These are phyloP conservation scores for Carex cristatella DNA, from an alignment of 176 grass and related monocot species.

Conservation along the genomic window DNA sequence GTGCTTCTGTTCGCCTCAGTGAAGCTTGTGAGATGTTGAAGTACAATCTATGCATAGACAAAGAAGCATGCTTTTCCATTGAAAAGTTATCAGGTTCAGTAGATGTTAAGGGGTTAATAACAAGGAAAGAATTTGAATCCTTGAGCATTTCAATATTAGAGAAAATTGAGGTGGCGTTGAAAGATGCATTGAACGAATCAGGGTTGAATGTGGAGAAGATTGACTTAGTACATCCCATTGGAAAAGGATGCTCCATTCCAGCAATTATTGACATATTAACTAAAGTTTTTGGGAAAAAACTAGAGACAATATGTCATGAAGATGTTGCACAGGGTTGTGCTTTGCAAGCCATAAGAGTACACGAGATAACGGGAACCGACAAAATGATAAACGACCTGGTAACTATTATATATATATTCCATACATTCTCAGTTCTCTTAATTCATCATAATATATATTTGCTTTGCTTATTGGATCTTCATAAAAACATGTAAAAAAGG, in stretches of 20 bases:
- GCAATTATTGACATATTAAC: slow-evolving; percentile 65
- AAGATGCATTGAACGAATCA: slow-evolving; percentile 48
- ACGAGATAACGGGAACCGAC: slow-evolving; percentile 7
- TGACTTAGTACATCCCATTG: slow-evolving; percentile 58
- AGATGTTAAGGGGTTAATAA: slow-evolving; percentile 64
- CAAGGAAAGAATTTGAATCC: slow-evolving; percentile 65
- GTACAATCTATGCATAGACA: slow-evolving; percentile 46
- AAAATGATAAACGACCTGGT: no score
- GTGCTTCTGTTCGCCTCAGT: slow-evolving; percentile 17
- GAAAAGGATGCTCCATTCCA: slow-evolving; percentile 67
- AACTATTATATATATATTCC: no score
- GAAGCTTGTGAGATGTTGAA: neutral
- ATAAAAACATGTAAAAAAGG: no score
- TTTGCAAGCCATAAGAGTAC: slow-evolving; percentile 21
- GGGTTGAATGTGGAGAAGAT: slow-evolving; percentile 29
- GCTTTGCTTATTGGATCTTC: no score
- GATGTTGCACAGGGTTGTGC: slow-evolving; percentile 57
- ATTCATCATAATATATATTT: no score
- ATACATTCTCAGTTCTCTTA: no score
- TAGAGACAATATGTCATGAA: slow-evolving; percentile 60
- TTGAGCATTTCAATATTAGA: slow-evolving; percentile 46
- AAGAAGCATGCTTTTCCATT: slow-evolving; percentile 48
- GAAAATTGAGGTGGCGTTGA: slow-evolving; percentile 50
- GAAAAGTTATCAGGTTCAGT: slow-evolving; percentile 69
- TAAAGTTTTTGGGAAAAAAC: slow-evolving; percentile 64